These are phyloP conservation scores for Rhynchospora pubera DNA, from an alignment of 176 grass and related monocot genomes.

Conservation along the genomic window DNA sequence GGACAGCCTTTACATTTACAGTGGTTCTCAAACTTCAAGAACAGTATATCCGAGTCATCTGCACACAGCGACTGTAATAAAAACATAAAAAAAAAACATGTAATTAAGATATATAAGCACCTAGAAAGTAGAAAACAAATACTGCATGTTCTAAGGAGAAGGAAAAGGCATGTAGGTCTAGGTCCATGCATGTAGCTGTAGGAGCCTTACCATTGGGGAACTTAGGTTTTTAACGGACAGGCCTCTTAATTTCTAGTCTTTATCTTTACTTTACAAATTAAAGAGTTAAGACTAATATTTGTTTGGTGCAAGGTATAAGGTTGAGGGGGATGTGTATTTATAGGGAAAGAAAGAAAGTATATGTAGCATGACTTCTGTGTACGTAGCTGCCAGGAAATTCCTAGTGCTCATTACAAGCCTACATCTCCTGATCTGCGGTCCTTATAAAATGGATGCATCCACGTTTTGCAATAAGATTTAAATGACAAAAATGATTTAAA, in stretches of 20 bases:
- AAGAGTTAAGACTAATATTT: not conserved
- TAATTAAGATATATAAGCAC: not conserved
- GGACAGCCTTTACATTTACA: slow-evolving; percentile 12
- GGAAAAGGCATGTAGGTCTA: not conserved
- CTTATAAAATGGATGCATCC: not conserved
- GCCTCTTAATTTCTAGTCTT: not conserved
- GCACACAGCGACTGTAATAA: not conserved
- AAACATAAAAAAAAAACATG: not conserved
- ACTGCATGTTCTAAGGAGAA: not conserved
- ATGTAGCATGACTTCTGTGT: not conserved
- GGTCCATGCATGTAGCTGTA: too few species aligned
- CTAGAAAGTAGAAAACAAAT: not conserved
- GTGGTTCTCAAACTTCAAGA: slow-evolving; percentile 9
- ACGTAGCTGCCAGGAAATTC: not conserved
- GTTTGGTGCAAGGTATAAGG: not conserved
- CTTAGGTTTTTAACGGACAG: not conserved
- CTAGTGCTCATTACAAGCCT: not conserved
- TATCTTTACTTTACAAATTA: not conserved
- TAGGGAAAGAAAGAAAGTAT: not conserved
- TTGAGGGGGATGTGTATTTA: not conserved
- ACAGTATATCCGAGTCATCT: slow-evolving; percentile 19
- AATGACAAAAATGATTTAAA: not conserved
- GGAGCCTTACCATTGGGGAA: not conserved
- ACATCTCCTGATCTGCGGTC: not conserved
- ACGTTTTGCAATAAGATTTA: not conserved